Evolutionary conservation across 2,329 filamentous ascomycete species (phyloP).

Genomic region (Fonsecaea erecta): DNA sequence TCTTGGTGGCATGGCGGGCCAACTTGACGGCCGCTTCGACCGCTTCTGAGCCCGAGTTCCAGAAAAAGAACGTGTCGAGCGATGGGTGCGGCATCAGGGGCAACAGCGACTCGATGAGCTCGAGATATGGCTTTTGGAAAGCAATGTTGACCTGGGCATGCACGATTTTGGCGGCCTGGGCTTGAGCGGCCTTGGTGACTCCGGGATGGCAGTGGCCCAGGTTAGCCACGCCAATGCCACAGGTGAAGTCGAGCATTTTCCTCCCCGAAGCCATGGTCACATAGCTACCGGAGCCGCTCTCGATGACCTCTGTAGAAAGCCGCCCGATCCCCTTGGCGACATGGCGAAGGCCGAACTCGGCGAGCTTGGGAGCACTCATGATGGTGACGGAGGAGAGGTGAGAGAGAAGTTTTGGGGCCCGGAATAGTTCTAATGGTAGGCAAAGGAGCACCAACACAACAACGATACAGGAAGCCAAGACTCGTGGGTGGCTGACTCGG

Average conservation of each 20-base stretch:
- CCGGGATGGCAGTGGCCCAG: constrained; percentile 46
- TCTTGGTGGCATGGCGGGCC: constrained; percentile 45
- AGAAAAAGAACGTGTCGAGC: constrained; percentile 49
- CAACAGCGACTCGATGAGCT: constrained; percentile 43
- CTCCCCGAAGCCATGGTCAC: constrained; percentile 41
- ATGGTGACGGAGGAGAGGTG: background rate
- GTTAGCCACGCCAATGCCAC: constrained; percentile 44
- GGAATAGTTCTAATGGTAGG: background rate
- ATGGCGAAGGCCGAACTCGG: constrained; percentile 38
- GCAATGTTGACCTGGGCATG: constrained; percentile 50
- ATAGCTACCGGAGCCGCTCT: constrained; percentile 42
- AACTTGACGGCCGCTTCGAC: constrained; percentile 47
- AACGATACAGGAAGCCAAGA: background rate
- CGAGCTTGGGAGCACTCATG: constrained; percentile 35
- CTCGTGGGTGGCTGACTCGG: background rate
- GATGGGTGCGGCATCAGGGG: constrained; percentile 45
- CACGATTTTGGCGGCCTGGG: constrained; percentile 45
- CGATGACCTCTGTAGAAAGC: constrained; percentile 40
- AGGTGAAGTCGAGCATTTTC: constrained; percentile 44
- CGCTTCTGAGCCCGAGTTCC: constrained; percentile 46
- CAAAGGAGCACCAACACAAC: background rate
- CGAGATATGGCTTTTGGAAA: constrained; percentile 47
- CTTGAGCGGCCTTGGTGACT: constrained; percentile 45
- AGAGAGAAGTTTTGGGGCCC: background rate
- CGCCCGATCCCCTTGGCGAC: constrained; percentile 39